Evolutionary conservation across 306 rosid species (phyloP).

Genomic region (Begonia fuchsioides): DNA sequence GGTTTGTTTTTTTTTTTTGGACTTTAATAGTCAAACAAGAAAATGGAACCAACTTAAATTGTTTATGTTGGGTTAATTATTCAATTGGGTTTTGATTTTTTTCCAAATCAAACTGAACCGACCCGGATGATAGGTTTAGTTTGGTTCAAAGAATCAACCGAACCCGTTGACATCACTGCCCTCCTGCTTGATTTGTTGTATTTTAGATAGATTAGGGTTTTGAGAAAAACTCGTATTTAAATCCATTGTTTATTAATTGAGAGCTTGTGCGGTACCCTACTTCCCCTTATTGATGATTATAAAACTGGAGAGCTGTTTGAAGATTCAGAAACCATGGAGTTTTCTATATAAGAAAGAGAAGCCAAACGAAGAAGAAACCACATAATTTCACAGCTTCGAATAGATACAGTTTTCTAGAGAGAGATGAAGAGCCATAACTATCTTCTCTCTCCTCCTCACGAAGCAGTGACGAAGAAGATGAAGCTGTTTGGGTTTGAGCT

Average conservation of each 20-base stretch:
- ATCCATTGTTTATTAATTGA: not conserved
- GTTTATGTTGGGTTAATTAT: too few relatives aligned
- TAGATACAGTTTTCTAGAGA: not conserved
- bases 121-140: too few relatives aligned
- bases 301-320: not conserved
- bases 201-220: too few relatives aligned
- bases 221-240: too few relatives aligned
- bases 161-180: too few relatives aligned
- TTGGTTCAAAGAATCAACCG: too few relatives aligned
- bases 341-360: not conserved
- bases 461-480: constrained; percentile 32
- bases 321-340: not conserved
- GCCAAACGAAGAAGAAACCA: not conserved
- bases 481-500: constrained; percentile 82
- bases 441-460: constrained; percentile 25
- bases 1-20: too few relatives aligned
- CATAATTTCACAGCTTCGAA: not conserved
- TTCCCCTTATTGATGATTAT: not conserved
- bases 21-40: too few relatives aligned
- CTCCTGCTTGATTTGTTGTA: too few relatives aligned
- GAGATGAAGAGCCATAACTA: not conserved
- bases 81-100: too few relatives aligned
- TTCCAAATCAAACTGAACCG: too few relatives aligned
- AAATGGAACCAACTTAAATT: too few relatives aligned
- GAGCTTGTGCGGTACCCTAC: not conserved